Evolutionary conservation across 2,329 filamentous ascomycete species (phyloP).

Genomic region (Polytolypa hystricis): DNA sequence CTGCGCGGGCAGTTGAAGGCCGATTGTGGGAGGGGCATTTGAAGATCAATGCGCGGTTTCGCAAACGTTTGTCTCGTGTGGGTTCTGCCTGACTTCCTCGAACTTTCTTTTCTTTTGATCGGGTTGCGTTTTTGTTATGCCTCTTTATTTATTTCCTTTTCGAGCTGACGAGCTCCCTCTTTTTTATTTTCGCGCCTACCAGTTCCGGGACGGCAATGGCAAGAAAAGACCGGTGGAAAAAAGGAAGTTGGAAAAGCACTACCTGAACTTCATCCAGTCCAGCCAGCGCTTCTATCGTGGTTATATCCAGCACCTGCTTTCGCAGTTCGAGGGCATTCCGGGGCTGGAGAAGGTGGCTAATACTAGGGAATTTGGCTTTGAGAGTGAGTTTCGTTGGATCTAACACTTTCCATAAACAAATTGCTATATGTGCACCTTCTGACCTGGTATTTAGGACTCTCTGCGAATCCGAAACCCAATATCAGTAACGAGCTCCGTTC

Average conservation of each 20-base stretch:
- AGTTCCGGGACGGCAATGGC: constrained; percentile 40
- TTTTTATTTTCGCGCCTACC: constrained; percentile 10
- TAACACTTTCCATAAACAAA: no score
- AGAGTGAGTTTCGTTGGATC: constrained; percentile 31
- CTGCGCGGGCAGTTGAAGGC: constrained; percentile 46
- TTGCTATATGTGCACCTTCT: no score
- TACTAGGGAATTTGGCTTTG: constrained; percentile 34
- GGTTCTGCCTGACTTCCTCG: constrained; percentile 16
- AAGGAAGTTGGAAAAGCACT: constrained; percentile 71
- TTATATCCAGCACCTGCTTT: constrained; percentile 67
- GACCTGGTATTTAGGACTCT: constrained; percentile 32
- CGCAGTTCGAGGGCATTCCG: constrained; percentile 44
- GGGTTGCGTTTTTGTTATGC: no score
- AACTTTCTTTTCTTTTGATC: neutral
- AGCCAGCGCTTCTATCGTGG: constrained; percentile 81
- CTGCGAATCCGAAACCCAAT: constrained; percentile 35
- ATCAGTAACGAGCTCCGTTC: constrained; percentile 42
- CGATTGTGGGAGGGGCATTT: constrained; percentile 71
- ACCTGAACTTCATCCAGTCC: constrained; percentile 73
- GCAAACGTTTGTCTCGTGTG: constrained; percentile 52
- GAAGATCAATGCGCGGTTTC: constrained; percentile 66
- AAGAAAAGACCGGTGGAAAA: constrained; percentile 50
- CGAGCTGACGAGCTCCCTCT: no score
- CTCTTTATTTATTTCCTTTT: no score
- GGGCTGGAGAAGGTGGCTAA: constrained; percentile 48